Evolutionary conservation across 2,329 filamentous ascomycete species (phyloP).

Genomic region (Phaeoacremonium minimum): DNA sequence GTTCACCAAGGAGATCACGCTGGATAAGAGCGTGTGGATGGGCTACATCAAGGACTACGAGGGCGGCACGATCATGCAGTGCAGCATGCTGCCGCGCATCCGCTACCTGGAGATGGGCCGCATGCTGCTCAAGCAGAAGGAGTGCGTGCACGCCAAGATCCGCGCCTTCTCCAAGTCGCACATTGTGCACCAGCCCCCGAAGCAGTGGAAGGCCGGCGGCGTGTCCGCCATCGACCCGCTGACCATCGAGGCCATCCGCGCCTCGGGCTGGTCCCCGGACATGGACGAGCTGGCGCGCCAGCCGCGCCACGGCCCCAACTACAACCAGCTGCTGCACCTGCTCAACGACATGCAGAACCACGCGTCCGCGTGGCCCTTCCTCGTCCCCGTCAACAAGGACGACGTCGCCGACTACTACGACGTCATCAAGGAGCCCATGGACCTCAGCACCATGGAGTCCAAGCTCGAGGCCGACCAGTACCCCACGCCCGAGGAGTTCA

Average conservation of each 20-base stretch:
- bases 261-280: slow-evolving; percentile 90
- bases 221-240: slow-evolving; percentile 76
- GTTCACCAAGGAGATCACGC: slow-evolving; percentile 96
- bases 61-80: slow-evolving; percentile 98
- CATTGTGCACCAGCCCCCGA: slow-evolving; percentile 78
- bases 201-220: slow-evolving; percentile 68
- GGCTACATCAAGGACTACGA: slow-evolving; percentile 99
- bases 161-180: slow-evolving; percentile 86
- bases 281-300: slow-evolving; percentile 97
- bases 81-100: slow-evolving; percentile 91
- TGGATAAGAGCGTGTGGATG: slow-evolving; percentile 92
- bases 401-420: slow-evolving; percentile 99
- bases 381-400: slow-evolving; percentile 88
- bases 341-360: slow-evolving; percentile 96
- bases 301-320: slow-evolving; percentile 92
- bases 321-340: slow-evolving; percentile 87
- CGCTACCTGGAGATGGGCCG: slow-evolving; percentile 89
- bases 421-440: slow-evolving; percentile 97
- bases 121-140: slow-evolving; percentile 97
- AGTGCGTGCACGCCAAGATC: slow-evolving; percentile 91
- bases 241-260: slow-evolving; percentile 81
- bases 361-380: slow-evolving; percentile 89
- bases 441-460: slow-evolving; percentile 89
- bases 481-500: slow-evolving; percentile 85
- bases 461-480: slow-evolving; percentile 95